These are phyloP conservation scores for Phytophthora macrochlamydospora DNA, from an alignment of 352 stramenopile species.

Conservation along the genomic window DNA sequence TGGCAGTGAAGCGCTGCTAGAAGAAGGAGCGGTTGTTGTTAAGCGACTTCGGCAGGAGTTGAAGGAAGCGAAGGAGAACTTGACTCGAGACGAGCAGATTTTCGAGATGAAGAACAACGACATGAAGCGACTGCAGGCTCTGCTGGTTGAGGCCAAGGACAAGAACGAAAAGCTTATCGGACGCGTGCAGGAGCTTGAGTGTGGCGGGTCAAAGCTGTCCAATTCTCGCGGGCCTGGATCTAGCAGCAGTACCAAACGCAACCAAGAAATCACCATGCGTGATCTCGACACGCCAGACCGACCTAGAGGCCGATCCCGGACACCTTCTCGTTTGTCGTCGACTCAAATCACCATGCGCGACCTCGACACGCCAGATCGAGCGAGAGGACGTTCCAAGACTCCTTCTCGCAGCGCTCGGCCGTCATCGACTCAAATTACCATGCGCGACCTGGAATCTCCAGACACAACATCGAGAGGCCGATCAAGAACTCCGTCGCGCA, in stretches of 20 bases:
- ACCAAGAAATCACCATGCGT: constrained; percentile 6
- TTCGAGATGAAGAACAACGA: constrained; percentile 87
- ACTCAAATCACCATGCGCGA: too few species aligned
- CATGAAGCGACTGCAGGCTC: constrained; percentile 64
- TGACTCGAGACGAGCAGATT: constrained; percentile 80
- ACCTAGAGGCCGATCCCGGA: too few species aligned
- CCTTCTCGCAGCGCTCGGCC: constrained; percentile 6
- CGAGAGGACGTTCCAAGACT: background rate
- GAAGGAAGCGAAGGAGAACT: constrained; percentile 63
- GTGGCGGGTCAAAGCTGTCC: constrained; percentile 58
- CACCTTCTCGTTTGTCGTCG: too few species aligned
- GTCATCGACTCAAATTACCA: too few species aligned
- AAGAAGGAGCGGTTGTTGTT: constrained; percentile 29
- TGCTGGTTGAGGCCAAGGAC: constrained; percentile 63
- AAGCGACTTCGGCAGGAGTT: constrained; percentile 61
- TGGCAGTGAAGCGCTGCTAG: constrained; percentile 8
- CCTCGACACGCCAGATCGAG: too few species aligned
- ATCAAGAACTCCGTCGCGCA: too few species aligned
- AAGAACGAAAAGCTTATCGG: constrained; percentile 80
- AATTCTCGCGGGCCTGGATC: constrained; percentile 31
- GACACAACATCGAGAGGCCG: background rate
- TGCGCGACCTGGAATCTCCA: constrained; percentile 1
- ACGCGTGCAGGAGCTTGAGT: constrained; percentile 73
- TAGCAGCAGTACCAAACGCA: background rate
- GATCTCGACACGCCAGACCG: constrained; percentile 7